Percentiles rank a stretch among this genome's conserved stretches.
Conservation (phyloP, 2,329 filamentous ascomycete species). For the Alternaria viburni region DNA sequence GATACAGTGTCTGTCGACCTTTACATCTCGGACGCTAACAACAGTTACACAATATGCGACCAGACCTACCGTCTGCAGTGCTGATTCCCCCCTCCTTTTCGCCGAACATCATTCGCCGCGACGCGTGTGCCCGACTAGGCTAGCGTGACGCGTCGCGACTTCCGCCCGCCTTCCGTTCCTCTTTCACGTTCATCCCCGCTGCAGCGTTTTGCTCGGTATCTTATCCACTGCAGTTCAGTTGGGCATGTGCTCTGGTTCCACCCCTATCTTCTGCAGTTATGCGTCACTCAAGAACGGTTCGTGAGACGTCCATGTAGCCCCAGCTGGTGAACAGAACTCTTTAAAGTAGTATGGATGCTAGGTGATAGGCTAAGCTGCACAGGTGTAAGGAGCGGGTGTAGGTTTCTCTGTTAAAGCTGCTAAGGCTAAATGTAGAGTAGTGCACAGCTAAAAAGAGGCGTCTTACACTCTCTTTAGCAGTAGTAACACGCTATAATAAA, state of each 20-base stretch:
- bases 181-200: background rate
- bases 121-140: background rate
- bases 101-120: background rate
- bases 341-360: no score
- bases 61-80: background rate
- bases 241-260: no score
- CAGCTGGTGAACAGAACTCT: background rate
- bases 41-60: background rate
- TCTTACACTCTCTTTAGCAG: no score
- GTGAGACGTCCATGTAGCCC: background rate
- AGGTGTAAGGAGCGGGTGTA: no score
- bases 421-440: no score
- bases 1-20: background rate
- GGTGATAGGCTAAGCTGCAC: no score
- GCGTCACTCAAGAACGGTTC: background rate
- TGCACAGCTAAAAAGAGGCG: no score
- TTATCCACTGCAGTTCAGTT: background rate
- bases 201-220: background rate
- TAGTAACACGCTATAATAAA: no score
- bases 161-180: background rate
- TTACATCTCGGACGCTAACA: rapidly evolving
- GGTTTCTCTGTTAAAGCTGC: no score
- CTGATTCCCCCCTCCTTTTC: background rate
- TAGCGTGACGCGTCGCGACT: background rate
- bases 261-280: background rate